Percentiles rank a stretch among this genome's conserved stretches.
Conservation (phyloP, 306 rosid genomes). For the Ochetophila trinervis region DNA sequence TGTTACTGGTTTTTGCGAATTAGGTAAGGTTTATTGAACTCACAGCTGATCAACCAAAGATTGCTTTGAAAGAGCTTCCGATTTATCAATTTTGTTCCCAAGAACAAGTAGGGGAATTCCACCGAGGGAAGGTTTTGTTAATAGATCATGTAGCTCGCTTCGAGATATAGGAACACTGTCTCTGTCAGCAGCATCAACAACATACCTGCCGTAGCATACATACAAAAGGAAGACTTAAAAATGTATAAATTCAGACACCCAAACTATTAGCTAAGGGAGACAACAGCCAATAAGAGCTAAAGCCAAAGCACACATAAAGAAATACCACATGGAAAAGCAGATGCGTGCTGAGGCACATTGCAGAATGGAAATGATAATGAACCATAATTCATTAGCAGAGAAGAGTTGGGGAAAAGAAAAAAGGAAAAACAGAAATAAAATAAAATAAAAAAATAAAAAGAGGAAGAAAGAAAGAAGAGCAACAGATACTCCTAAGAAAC, state of each 20-base stretch:
- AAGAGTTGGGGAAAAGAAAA: not conserved
- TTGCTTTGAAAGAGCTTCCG: slow-evolving; percentile 93
- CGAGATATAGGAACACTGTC: slow-evolving; percentile 83
- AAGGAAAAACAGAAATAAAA: not conserved
- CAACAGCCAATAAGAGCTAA: not conserved
- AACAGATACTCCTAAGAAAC: no score
- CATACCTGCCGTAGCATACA: slow-evolving; percentile 55
- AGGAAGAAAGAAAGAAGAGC: no score
- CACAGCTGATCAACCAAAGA: slow-evolving; percentile 84
- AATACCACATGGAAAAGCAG: no score
- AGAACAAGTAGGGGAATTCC: slow-evolving; percentile 83
- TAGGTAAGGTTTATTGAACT: slow-evolving; percentile 31
- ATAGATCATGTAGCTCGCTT: slow-evolving; percentile 82
- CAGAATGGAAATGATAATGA: not conserved
- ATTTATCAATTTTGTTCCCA: slow-evolving; percentile 90
- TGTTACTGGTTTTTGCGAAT: slow-evolving; percentile 7
- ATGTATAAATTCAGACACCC: not conserved
- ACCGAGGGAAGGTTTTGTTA: slow-evolving; percentile 64
- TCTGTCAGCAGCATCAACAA: slow-evolving; percentile 93
- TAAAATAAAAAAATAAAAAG: no score
- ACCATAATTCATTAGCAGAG: not conserved
- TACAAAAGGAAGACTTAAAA: slow-evolving; percentile 15
- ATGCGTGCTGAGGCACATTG: not conserved
- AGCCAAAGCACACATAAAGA: no score
- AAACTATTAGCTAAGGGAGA: slow-evolving; percentile 5